Conservation (phyloP, 495 filamentous ascomycete species). For the Aspergillus baeticus region DNA sequence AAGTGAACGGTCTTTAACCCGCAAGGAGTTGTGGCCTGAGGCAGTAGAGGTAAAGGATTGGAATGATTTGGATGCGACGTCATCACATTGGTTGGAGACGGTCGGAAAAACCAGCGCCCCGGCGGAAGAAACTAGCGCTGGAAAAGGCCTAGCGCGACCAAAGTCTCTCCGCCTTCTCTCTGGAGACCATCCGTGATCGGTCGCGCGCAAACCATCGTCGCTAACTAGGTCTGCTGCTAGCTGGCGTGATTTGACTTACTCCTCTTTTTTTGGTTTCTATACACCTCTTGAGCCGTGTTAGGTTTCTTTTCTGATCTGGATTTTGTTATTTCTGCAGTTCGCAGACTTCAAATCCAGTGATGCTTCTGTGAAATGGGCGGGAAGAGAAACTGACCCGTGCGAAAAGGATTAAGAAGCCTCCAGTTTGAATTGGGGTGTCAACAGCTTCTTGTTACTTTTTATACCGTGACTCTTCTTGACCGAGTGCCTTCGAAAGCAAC, state of each 20-base stretch:
- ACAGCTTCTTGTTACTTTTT: conserved; percentile 7
- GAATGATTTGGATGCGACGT: conserved; percentile 5
- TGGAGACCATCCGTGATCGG: conserved; percentile 43
- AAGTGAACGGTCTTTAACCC: no score
- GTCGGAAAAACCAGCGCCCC: conserved; percentile 20
- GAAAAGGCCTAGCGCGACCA: conserved; percentile 31
- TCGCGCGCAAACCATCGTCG: conserved; percentile 43
- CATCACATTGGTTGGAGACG: neutral
- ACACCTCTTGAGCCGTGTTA: neutral
- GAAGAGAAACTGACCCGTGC: conserved; percentile 26
- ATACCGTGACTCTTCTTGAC: neutral
- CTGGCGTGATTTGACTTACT: conserved; percentile 11
- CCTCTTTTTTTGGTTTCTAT: conserved; percentile 5
- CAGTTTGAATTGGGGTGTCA: conserved; percentile 16
- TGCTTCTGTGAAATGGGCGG: conserved; percentile 29
- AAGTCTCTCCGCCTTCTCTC: conserved; percentile 41
- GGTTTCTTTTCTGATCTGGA: neutral
- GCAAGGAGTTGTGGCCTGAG: no score
- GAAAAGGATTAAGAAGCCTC: conserved; percentile 19
- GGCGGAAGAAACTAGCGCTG: conserved; percentile 15
- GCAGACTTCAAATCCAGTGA: conserved; percentile 21
- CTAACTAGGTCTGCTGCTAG: conserved; percentile 19
- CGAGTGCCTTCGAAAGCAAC: neutral
- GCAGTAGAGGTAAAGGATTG: no score
- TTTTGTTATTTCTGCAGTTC: conserved; percentile 10